These are phyloP conservation scores for Aspergillus affinis DNA, from an alignment of 495 filamentous ascomycete species.

Conservation along the genomic window DNA sequence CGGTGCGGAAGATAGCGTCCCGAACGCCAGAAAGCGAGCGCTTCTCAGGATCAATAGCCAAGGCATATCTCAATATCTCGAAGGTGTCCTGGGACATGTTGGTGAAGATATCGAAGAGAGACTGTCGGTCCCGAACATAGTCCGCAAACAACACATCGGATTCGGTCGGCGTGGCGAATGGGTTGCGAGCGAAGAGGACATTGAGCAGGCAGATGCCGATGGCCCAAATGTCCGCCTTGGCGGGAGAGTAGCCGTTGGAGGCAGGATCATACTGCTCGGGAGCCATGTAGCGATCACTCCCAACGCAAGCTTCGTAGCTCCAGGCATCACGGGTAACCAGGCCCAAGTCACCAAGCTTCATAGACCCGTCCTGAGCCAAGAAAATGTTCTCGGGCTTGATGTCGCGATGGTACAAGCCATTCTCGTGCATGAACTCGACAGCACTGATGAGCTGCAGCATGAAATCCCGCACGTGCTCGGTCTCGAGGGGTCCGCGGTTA, in stretches of 20 bases:
- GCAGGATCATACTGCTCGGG: conserved; percentile 93
- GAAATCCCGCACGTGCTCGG: conserved; percentile 92
- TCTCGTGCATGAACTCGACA: conserved; percentile 84
- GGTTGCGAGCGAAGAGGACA: conserved; percentile 92
- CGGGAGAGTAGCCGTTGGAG: conserved; percentile 84
- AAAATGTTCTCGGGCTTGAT: conserved; percentile 99
- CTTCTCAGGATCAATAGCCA: conserved; percentile 87
- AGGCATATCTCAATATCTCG: conserved; percentile 81
- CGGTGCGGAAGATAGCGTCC: conserved; percentile 69
- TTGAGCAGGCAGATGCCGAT: conserved; percentile 95
- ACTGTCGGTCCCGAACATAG: conserved; percentile 88
- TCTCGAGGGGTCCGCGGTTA: conserved; percentile 84
- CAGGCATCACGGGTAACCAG: conserved; percentile 82
- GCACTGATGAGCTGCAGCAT: conserved; percentile 93
- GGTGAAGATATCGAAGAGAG: conserved; percentile 96
- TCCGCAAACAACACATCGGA: conserved; percentile 88
- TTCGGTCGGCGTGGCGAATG: conserved; percentile 83
- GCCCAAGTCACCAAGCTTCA: conserved; percentile 98
- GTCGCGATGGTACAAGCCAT: conserved; percentile 93
- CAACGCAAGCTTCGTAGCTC: conserved; percentile 88
- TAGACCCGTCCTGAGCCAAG: conserved; percentile 74
- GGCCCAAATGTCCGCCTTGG: conserved; percentile 93
- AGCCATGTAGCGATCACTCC: conserved; percentile 98
- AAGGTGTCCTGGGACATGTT: conserved; percentile 98
- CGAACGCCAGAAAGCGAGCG: conserved; percentile 77